Evolutionary conservation across 2,329 filamentous ascomycete genomes (phyloP).

Genomic region (Lecanosticta acicola): DNA sequence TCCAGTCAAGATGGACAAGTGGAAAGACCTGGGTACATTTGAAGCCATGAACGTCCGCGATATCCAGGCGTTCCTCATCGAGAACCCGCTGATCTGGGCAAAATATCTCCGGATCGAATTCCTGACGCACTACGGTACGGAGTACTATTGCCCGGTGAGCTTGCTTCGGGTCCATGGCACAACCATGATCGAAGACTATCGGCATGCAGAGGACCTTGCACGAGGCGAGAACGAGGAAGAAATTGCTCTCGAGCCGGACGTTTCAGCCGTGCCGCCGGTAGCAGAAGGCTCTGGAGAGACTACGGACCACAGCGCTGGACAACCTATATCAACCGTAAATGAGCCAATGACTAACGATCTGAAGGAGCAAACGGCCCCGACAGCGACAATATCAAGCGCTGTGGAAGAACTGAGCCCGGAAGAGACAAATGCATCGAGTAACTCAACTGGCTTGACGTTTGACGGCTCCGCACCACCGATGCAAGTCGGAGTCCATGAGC

Average conservation of each 20-base stretch:
- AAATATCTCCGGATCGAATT: slow-evolving; percentile 90
- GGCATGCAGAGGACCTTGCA: slow-evolving; percentile 70
- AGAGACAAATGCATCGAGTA: background rate
- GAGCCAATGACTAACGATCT: background rate
- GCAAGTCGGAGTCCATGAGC: slow-evolving; percentile 14
- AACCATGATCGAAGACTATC: slow-evolving; percentile 89
- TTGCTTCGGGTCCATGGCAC: slow-evolving; percentile 87
- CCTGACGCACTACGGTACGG: slow-evolving; percentile 86
- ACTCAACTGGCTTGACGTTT: background rate
- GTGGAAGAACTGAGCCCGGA: background rate
- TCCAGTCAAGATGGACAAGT: slow-evolving; percentile 85
- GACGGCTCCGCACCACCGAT: background rate
- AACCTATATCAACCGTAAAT: slow-evolving; percentile 5
- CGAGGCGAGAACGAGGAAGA: slow-evolving; percentile 48
- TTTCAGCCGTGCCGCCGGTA: slow-evolving; percentile 10
- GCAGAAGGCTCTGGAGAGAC: slow-evolving; percentile 12
- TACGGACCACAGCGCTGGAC: slow-evolving; percentile 3
- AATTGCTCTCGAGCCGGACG: slow-evolving; percentile 13
- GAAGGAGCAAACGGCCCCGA: background rate
- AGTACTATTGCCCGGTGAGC: slow-evolving; percentile 93
- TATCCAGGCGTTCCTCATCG: slow-evolving; percentile 89
- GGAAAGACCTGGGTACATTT: slow-evolving; percentile 82
- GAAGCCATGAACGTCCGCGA: slow-evolving; percentile 89
- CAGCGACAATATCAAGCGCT: background rate
- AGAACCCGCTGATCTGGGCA: slow-evolving; percentile 92